A percentile compares a stretch with the other conserved stretches of the same genome.
These are phyloP conservation scores for Tetrahymena borealis DNA, from an alignment of 73 alveolate genomes.

Conservation along the genomic window DNA sequence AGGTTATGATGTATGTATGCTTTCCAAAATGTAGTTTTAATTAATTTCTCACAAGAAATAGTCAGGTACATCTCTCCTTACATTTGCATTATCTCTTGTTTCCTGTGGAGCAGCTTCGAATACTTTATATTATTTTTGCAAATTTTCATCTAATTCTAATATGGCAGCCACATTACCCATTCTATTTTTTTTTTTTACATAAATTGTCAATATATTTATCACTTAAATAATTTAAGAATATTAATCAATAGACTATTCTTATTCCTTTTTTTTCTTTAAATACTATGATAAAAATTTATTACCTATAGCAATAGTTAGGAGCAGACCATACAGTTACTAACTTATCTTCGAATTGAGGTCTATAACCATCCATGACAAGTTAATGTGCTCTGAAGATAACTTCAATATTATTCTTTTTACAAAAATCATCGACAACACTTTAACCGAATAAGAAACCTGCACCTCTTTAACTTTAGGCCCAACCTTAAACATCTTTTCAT, in stretches of 20 bases:
- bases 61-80: conserved; percentile 26
- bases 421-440: conserved; percentile 77
- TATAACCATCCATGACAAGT: conserved; percentile 95
- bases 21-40: no score
- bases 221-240: conserved; percentile 13
- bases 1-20: no score
- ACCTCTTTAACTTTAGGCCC: conserved; percentile 90
- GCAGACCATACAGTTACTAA: conserved; percentile 96
- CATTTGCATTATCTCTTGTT: conserved; percentile 9
- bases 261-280: not conserved
- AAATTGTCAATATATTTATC: no score
- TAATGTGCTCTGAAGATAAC: conserved; percentile 93
- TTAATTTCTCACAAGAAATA: conserved; percentile 32
- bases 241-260: not conserved
- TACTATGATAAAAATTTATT: no score
- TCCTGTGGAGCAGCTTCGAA: conserved; percentile 92
- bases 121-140: conserved; percentile 72
- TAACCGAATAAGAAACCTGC: conserved; percentile 96
- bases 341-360: conserved; percentile 77
- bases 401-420: conserved; percentile 67
- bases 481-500: conserved; percentile 59
- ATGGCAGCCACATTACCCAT: conserved; percentile 97
- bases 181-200: no score
- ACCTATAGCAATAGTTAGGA: conserved; percentile 86
- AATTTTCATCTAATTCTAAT: conserved; percentile 89